Evolutionary conservation across 2,329 filamentous ascomycete genomes (phyloP), one percentile per base, ranked within the genome.

Genomic region (Paecilomyces dactylethromorphus): DNA sequence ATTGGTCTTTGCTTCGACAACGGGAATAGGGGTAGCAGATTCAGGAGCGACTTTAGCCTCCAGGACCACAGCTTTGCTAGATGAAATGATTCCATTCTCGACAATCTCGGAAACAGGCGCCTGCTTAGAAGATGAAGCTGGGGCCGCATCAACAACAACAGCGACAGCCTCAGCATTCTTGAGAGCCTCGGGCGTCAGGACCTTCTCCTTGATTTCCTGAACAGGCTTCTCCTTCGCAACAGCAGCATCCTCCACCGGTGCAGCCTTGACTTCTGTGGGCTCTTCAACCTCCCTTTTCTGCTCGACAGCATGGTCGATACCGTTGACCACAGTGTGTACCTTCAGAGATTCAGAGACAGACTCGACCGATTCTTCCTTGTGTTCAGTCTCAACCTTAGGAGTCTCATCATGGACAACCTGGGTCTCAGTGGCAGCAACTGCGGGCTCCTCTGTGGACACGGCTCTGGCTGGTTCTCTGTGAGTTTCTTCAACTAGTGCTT

Each of bases 1-100:
- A 57, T 64, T 58, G 31, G 64, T 55, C 56, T 68, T 61, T 26
- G 61, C 18, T 56, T 67, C 61, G 21, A 62, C 53, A 8, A 57
- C 58, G 53, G 62, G 45, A 55, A 56, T 22, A 57, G 52, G 33
- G 24, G 21, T 8, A 35, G 45, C 55, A 22, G 55, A 21, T 5
- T 57, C 21, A 54, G 45, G 32, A 1, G 32, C 13, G 6, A 33
- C 32, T 15, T 13, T 33, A 33, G 32, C 13, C 32, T 33, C 32
- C 11, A 33, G 32, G 4, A 13, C 32, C 32, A 33, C 32, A 15
- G 35, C 35, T 15, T 39, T 39, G 4, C 35, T 39, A 45, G 39
- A 45, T 45, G n/a, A n/a, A 45, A 18, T 45, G 39, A n/a, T n/a
- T 18, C 39, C 39, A 18, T 45, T 45, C 39, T 45, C 39, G n/a